These are phyloP conservation scores for Plantago major DNA, from an alignment of 257 asterid genomes.

Conservation along the genomic window DNA sequence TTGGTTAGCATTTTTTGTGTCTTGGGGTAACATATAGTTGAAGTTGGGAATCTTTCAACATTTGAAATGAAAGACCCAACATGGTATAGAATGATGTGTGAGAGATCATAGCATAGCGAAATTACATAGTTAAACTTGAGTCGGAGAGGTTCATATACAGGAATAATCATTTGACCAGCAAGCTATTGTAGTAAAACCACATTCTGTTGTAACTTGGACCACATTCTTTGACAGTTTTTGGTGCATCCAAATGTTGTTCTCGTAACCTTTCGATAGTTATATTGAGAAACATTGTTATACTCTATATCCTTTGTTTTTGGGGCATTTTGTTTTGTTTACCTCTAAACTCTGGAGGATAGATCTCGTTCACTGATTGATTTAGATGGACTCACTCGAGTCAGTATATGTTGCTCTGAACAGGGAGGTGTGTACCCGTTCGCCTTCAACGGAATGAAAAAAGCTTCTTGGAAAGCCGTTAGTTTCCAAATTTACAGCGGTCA, in stretches of 20 bases:
- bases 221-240: neutral
- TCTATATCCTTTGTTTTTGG: no score
- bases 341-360: no score
- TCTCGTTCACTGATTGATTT: no score
- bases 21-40: conserved; percentile 26
- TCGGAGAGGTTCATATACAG: conserved; percentile 26
- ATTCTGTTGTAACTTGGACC: neutral
- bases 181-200: conserved; percentile 21
- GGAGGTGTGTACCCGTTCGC: no score
- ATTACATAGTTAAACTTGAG: conserved; percentile 32
- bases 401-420: no score
- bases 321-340: no score
- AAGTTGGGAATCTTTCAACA: conserved; percentile 25
- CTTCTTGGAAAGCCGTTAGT: no score
- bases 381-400: no score
- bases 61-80: conserved; percentile 18
- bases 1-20: conserved; percentile 41
- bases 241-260: neutral
- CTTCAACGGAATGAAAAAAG: no score
- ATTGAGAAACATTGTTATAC: no score
- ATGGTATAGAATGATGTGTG: conserved; percentile 39
- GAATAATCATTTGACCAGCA: conserved; percentile 18
- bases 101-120: conserved; percentile 18
- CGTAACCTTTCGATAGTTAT: neutral
- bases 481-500: no score